Evolutionary conservation across 2,329 filamentous ascomycete genomes (phyloP).

Genomic region (Albophoma yamanashiensis): DNA sequence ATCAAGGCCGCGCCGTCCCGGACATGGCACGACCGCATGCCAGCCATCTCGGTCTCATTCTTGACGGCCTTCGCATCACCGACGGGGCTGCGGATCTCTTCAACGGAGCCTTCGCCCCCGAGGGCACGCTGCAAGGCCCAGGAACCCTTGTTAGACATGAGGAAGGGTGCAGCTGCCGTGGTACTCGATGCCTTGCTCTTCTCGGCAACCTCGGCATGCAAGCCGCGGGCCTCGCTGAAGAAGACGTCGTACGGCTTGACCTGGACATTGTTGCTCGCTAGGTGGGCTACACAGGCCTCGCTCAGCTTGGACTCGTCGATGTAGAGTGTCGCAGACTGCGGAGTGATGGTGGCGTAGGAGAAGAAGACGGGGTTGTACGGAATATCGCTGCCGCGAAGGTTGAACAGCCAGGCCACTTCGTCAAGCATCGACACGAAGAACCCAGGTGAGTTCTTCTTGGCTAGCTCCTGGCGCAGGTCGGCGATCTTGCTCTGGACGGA

Average conservation of each 20-base stretch:
- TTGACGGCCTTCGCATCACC: conserved; percentile 90
- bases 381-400: conserved; percentile 87
- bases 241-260: conserved; percentile 77
- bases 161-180: conserved; percentile 49
- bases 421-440: conserved; percentile 93
- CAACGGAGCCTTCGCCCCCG: conserved; percentile 75
- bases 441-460: conserved; percentile 78
- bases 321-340: conserved; percentile 67
- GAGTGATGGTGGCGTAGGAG: conserved; percentile 84
- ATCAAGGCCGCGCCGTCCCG: conserved; percentile 84
- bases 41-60: conserved; percentile 78
- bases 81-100: conserved; percentile 79
- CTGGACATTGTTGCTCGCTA: conserved; percentile 57
- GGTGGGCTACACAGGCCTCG: conserved; percentile 55
- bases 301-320: conserved; percentile 71
- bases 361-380: conserved; percentile 98
- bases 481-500: conserved; percentile 71
- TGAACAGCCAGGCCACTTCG: conserved; percentile 98
- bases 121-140: conserved; percentile 86
- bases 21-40: conserved; percentile 90
- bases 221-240: conserved; percentile 62
- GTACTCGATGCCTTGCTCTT: conserved; percentile 21
- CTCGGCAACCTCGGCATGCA: conserved; percentile 33
- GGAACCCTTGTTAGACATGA: conserved; percentile 81
- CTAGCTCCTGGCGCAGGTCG: conserved; percentile 81